Conservation (phyloP, 345 rosid species). For the Durio zibethinus region DNA sequence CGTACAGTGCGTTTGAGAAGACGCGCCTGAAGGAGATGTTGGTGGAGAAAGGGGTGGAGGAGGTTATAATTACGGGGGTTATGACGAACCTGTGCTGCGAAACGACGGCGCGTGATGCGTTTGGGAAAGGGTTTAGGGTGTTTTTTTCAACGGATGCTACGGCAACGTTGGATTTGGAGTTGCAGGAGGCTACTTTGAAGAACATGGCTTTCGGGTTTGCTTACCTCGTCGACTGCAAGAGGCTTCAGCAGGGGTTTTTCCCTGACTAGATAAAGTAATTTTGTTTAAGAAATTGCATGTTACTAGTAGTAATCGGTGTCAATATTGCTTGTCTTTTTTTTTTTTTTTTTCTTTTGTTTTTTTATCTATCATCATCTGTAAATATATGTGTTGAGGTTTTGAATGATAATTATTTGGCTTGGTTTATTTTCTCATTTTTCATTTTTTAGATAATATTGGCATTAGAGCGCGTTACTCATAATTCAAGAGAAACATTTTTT, state of each 20-base stretch:
- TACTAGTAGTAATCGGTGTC: too few relatives aligned
- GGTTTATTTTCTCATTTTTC: too few relatives aligned
- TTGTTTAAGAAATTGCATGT: background rate
- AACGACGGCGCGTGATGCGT: conserved; percentile 85
- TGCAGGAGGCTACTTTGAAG: conserved; percentile 61
- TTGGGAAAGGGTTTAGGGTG: conserved; percentile 62
- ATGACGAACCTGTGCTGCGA: conserved; percentile 83
- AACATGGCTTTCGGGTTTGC: conserved; percentile 72
- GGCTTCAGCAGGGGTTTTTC: conserved; percentile 20
- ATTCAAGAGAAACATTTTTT: too few relatives aligned
- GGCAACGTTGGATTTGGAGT: conserved; percentile 49
- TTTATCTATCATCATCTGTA: too few relatives aligned
- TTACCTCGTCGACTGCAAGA: conserved; percentile 57
- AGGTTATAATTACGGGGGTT: conserved; percentile 69
- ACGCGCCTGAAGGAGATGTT: conserved; percentile 54
- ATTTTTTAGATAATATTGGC: too few relatives aligned
- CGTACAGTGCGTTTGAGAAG: conserved; percentile 61
- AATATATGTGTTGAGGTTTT: too few relatives aligned
- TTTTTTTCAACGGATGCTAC: conserved; percentile 82
- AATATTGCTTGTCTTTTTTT: too few relatives aligned
- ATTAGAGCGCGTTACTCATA: too few relatives aligned
- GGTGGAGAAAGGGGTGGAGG: conserved; percentile 56
- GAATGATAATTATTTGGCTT: too few relatives aligned
- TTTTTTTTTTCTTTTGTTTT: too few relatives aligned
- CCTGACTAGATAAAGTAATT: background rate